A percentile compares a stretch with the other conserved stretches of the same genome.
These are phyloP conservation scores for Scheffersomyces coipomensis DNA, from an alignment of 805 yeast genomes.

Conservation along the genomic window DNA sequence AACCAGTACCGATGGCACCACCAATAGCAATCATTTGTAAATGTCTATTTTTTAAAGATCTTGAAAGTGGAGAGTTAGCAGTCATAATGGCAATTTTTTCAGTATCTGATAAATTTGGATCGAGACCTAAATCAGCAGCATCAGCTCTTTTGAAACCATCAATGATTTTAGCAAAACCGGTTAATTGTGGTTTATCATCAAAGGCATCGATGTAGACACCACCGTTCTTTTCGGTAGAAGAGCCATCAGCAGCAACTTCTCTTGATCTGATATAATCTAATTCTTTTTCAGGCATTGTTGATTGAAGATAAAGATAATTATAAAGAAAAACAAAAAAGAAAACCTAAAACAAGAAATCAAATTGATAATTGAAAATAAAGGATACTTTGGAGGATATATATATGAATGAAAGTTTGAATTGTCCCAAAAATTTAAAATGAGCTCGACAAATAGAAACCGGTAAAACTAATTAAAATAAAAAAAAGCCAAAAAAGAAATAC, in stretches of 20 bases:
- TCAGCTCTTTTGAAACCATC: conserved; percentile 27
- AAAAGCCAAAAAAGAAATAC: no score
- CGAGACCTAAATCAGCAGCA: conserved; percentile 37
- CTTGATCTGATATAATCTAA: conserved; percentile 37
- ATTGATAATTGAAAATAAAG: no score
- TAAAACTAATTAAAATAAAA: no score
- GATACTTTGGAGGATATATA: no score
- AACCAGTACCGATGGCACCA: conserved; percentile 81
- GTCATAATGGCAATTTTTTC: conserved; percentile 36
- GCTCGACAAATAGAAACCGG: no score
- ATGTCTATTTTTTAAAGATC: conserved; percentile 61
- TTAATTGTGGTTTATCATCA: conserved; percentile 15
- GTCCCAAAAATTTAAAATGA: no score
- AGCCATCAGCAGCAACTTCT: conserved; percentile 23
- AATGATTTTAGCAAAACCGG: conserved; percentile 16
- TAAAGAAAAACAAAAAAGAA: no score
- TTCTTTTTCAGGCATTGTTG: conserved; percentile 42
- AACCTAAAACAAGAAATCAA: no score
- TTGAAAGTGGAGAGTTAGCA: conserved; percentile 47
- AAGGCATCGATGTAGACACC: conserved; percentile 11
- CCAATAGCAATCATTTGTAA: conserved; percentile 82
- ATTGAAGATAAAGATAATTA: no score
- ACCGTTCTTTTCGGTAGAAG: conserved; percentile 31
- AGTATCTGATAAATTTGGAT: conserved; percentile 20
- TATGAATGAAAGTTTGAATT: no score